Percentiles rank a stretch among this genome's conserved stretches.
Conservation (phyloP, 192 early-diverging fungal species). For the Coemansia sp. region DNA sequence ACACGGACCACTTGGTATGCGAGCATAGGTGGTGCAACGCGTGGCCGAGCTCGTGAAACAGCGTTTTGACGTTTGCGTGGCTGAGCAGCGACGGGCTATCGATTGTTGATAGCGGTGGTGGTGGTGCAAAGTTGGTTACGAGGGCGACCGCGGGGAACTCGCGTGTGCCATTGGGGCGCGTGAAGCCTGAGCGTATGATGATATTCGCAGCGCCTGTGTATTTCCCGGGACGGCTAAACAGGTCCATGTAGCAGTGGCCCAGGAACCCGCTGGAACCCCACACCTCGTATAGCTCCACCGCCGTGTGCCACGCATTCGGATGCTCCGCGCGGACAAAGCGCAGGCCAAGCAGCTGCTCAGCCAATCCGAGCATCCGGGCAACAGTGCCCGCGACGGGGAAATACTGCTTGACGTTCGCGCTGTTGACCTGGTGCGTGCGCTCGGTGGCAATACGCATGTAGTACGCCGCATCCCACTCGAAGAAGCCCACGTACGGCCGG, state of each 20-base stretch:
- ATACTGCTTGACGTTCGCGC: slow-evolving; percentile 71
- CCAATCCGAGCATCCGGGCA: slow-evolving; percentile 62
- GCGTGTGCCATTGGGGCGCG: slow-evolving; percentile 39
- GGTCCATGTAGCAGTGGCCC: slow-evolving; percentile 69
- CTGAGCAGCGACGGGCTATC: slow-evolving; percentile 57
- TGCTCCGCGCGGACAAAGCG: slow-evolving; percentile 58
- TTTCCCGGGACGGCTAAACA: slow-evolving; percentile 65
- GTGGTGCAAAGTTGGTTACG: slow-evolving; percentile 57
- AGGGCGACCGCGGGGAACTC: slow-evolving; percentile 57
- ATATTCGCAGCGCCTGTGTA: slow-evolving; percentile 66
- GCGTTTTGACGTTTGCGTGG: slow-evolving; percentile 70
- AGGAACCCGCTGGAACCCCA: slow-evolving; percentile 59
- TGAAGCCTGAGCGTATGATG: slow-evolving; percentile 61
- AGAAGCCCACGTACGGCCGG: slow-evolving; percentile 50
- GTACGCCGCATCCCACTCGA: slow-evolving; percentile 67
- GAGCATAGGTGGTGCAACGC: slow-evolving; percentile 57
- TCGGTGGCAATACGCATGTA: slow-evolving; percentile 63
- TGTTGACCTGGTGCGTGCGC: slow-evolving; percentile 58
- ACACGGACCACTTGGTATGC: slow-evolving; percentile 59
- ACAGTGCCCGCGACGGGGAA: slow-evolving; percentile 57
- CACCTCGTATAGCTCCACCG: slow-evolving; percentile 67
- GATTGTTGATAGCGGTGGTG: slow-evolving; percentile 37
- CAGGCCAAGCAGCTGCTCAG: slow-evolving; percentile 61
- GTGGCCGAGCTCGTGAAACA: slow-evolving; percentile 76
- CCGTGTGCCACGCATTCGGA: slow-evolving; percentile 63